phyloP scores from a whole-genome alignment of 1,139 yeast species.

The Pichia sp. region DNA sequence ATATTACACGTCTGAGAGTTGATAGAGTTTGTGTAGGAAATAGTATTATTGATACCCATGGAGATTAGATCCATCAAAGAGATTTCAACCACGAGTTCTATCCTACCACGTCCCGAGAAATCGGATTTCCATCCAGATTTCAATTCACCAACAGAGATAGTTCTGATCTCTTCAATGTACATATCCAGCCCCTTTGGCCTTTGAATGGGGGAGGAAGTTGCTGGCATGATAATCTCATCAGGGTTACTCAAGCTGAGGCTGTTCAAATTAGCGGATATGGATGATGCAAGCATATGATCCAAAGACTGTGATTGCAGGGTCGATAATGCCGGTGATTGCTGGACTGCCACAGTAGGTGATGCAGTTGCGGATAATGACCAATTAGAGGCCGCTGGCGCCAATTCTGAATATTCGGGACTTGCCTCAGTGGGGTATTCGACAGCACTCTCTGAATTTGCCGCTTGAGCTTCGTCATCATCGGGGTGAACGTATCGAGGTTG shows the following conservation, averaged over 20 bases:
- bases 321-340: too few relatives aligned
- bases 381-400: slow-evolving; percentile 23
- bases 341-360: background rate
- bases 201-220: slow-evolving; percentile 3
- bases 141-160: slow-evolving; percentile 71
- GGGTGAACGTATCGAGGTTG: slow-evolving; percentile 3
- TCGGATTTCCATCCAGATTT: slow-evolving; percentile 95
- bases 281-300: slow-evolving; percentile 11
- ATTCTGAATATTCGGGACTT: background rate
- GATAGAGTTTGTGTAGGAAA: slow-evolving; percentile 28
- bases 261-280: background rate
- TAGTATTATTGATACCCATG: slow-evolving; percentile 37
- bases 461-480: slow-evolving; percentile 2
- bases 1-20: slow-evolving; percentile 26
- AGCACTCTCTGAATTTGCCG: background rate
- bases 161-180: slow-evolving; percentile 64
- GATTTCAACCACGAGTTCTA: slow-evolving; percentile 70
- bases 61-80: slow-evolving; percentile 51
- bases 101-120: slow-evolving; percentile 64
- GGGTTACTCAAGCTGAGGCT: background rate
- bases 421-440: background rate
- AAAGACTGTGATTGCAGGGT: slow-evolving; percentile 2
- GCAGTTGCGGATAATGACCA: slow-evolving; percentile 19
- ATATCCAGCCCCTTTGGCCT: slow-evolving; percentile 32
- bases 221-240: slow-evolving; percentile 13